phyloP scores from a whole-genome alignment of 768 basidiomycete genomes.

The Lepiota subincarnata region DNA sequence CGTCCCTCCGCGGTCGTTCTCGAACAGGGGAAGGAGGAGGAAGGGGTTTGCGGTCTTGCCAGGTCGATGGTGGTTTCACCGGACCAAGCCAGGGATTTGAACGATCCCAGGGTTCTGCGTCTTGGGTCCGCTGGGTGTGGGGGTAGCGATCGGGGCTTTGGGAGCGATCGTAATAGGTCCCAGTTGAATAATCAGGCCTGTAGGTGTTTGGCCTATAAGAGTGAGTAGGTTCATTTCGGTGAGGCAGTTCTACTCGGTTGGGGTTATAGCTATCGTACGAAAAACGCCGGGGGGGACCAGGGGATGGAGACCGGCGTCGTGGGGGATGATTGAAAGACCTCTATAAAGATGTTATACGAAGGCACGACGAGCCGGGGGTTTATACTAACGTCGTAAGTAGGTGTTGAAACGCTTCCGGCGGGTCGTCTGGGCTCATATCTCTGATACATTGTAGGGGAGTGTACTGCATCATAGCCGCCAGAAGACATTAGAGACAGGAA shows the following conservation, averaged over 20 bases:
- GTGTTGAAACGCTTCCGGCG: conserved; percentile 21
- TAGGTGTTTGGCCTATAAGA: conserved; percentile 39
- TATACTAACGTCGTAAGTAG: conserved; percentile 38
- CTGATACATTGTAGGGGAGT: conserved; percentile 26
- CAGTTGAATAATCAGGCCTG: conserved; percentile 23
- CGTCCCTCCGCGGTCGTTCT: conserved; percentile 28
- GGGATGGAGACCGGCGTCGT: conserved; percentile 48
- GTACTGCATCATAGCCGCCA: conserved; percentile 35
- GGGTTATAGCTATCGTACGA: conserved; percentile 53
- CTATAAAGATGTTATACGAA: conserved; percentile 21
- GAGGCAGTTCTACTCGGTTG: conserved; percentile 29
- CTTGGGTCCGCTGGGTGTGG: conserved; percentile 32
- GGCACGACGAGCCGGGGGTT: conserved; percentile 11
- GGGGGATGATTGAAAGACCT: conserved; percentile 26
- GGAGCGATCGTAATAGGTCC: conserved; percentile 36
- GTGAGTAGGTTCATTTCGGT: conserved; percentile 38
- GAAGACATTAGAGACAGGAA: conserved; percentile 33
- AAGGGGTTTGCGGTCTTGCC: conserved; percentile 40
- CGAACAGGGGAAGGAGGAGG: conserved; percentile 33
- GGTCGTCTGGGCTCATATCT: conserved; percentile 31
- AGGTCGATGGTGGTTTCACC: conserved; percentile 24
- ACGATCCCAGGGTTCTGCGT: conserved; percentile 46
- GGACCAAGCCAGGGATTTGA: conserved; percentile 36
- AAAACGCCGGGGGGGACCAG: conserved; percentile 38
- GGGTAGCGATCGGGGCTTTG: conserved; percentile 50